Percentiles rank a stretch among this genome's conserved stretches.
Evolutionary conservation across 2,329 filamentous ascomycete species (phyloP).

Genomic region (Aspergillus sp.): DNA sequence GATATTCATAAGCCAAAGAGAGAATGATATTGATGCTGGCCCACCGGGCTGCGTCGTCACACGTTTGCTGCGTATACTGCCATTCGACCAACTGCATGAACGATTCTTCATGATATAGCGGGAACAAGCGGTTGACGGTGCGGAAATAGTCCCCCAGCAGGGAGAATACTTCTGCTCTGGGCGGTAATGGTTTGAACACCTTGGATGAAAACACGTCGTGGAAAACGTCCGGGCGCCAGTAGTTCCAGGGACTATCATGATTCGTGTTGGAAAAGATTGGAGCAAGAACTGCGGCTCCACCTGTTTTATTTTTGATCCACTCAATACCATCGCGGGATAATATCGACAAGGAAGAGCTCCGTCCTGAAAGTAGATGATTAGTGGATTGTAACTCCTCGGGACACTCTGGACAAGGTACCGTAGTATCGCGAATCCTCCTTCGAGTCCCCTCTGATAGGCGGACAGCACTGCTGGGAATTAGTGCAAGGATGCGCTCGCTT

Average conservation of each 20-base stretch:
- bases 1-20: slow-evolving; percentile 82
- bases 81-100: slow-evolving; percentile 95
- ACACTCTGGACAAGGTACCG: slow-evolving; percentile 13
- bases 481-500: background rate
- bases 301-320: slow-evolving; percentile 95
- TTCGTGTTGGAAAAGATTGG: slow-evolving; percentile 81
- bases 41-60: slow-evolving; percentile 94
- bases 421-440: slow-evolving; percentile 90
- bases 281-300: slow-evolving; percentile 83
- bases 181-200: slow-evolving; percentile 75
- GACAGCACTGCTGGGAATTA: background rate
- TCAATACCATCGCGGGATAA: slow-evolving; percentile 94
- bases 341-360: slow-evolving; percentile 91
- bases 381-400: background rate
- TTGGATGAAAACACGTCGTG: slow-evolving; percentile 81
- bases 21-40: slow-evolving; percentile 88
- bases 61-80: slow-evolving; percentile 88
- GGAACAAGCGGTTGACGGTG: slow-evolving; percentile 97
- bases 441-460: slow-evolving; percentile 55
- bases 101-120: slow-evolving; percentile 88
- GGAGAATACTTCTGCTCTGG: slow-evolving; percentile 80
- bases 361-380: slow-evolving; percentile 56
- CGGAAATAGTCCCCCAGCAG: slow-evolving; percentile 89
- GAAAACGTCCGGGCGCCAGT: slow-evolving; percentile 96
- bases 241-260: slow-evolving; percentile 84